phyloP scores from a whole-genome alignment of 441 rosid species.

The Rhodomyrtus psidioides region DNA sequence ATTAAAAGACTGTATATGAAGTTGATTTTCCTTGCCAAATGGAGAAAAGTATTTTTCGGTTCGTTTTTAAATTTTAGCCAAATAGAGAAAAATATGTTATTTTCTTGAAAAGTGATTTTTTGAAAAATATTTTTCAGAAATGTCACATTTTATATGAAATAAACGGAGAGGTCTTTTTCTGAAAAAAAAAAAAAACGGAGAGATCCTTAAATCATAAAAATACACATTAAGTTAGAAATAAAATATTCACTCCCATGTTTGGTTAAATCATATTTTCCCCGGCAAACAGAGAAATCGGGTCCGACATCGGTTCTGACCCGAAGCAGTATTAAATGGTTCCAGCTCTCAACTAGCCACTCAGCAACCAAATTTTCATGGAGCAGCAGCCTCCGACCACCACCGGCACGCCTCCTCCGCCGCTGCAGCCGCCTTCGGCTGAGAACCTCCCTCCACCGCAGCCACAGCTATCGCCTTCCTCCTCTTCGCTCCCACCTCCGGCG shows the following conservation, averaged over 20 bases:
- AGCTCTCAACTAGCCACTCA: not conserved
- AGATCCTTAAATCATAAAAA: not conserved
- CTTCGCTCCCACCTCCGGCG: not conserved
- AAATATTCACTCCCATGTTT: not conserved
- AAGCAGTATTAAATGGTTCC: not conserved
- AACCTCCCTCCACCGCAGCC: conserved; percentile 12
- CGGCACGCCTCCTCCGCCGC: conserved; percentile 4
- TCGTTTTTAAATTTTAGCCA: too few relatives aligned
- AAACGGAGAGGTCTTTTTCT: too few relatives aligned
- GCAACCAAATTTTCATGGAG: not conserved
- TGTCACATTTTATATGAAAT: too few relatives aligned
- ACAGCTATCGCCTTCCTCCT: conserved; percentile 13
- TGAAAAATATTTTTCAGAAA: too few relatives aligned
- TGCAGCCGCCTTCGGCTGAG: conserved; percentile 8
- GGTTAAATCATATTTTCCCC: not conserved
- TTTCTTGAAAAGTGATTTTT: too few relatives aligned
- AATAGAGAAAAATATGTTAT: too few relatives aligned
- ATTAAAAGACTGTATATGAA: too few relatives aligned
- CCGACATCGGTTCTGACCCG: not conserved
- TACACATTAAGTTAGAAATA: not conserved
- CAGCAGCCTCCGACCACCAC: conserved; percentile 6
- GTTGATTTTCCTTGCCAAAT: too few relatives aligned
- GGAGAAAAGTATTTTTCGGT: too few relatives aligned
- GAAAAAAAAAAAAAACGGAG: too few relatives aligned
- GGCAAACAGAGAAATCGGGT: not conserved